phyloP scores from a whole-genome alignment of 306 rosid species.

The Phaseolus lunatus region DNA sequence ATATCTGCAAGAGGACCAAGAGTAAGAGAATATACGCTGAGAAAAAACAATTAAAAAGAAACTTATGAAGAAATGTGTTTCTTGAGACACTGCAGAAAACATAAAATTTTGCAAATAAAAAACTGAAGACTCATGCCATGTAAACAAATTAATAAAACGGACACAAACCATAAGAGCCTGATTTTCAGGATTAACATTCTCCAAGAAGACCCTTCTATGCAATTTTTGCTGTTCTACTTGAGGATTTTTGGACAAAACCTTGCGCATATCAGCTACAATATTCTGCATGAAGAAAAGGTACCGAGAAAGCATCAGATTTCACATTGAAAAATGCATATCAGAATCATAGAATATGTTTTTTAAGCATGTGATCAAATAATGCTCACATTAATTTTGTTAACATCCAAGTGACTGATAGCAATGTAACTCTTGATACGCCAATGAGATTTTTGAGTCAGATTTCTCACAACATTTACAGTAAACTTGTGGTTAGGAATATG shows the following conservation, averaged over 20 bases:
- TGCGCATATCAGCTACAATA: slow-evolving; percentile 98
- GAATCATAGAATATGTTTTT: slow-evolving; percentile 37
- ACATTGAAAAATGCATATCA: slow-evolving; percentile 32
- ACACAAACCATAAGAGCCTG: slow-evolving; percentile 83
- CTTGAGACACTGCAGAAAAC: slow-evolving; percentile 35
- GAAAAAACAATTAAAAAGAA: not conserved
- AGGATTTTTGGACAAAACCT: slow-evolving; percentile 94
- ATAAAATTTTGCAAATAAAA: not conserved
- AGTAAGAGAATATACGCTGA: slow-evolving; percentile 37
- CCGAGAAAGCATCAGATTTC: slow-evolving; percentile 31
- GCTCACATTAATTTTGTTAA: slow-evolving; percentile 92
- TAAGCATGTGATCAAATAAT: slow-evolving; percentile 44
- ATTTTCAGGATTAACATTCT: slow-evolving; percentile 75
- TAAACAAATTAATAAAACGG: slow-evolving; percentile 31
- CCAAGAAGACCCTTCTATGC: slow-evolving; percentile 96
- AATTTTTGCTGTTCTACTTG: slow-evolving; percentile 98
- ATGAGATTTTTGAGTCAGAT: slow-evolving; percentile 94
- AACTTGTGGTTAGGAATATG: slow-evolving; percentile 99
- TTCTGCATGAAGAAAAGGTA: slow-evolving; percentile 55
- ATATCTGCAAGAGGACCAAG: slow-evolving; percentile 62
- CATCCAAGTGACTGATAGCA: slow-evolving; percentile 95
- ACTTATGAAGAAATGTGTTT: slow-evolving; percentile 13
- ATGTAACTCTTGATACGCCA: slow-evolving; percentile 96
- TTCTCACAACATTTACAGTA: slow-evolving; percentile 94
- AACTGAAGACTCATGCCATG: slow-evolving; percentile 13